A percentile compares a stretch with the other conserved stretches of the same genome.
These are phyloP conservation scores for Epichloe coenophiala DNA, from an alignment of 2,329 filamentous ascomycete genomes.

Conservation along the genomic window DNA sequence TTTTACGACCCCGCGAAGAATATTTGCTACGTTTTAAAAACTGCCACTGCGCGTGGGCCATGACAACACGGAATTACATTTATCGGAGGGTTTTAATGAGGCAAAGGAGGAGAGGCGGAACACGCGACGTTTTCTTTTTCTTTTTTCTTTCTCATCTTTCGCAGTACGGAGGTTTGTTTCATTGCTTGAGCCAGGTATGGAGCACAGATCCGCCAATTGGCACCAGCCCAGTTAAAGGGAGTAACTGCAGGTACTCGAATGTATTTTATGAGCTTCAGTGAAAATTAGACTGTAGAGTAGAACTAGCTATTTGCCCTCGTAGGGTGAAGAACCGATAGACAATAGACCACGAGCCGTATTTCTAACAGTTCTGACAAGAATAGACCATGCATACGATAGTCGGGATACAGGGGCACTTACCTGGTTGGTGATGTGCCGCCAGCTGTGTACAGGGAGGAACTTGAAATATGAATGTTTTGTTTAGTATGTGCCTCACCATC, in stretches of 20 bases:
- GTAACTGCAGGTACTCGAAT: background rate
- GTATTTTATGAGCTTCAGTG: conserved; percentile 6
- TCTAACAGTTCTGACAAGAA: background rate
- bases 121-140: background rate
- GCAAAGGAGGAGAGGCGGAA: background rate
- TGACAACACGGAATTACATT: conserved; percentile 1
- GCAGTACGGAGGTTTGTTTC: background rate
- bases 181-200: conserved; percentile 1
- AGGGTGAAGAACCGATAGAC: conserved; percentile 6
- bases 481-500: conserved; percentile 64
- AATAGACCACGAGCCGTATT: conserved; percentile 7
- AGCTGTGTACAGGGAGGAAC: too few species aligned
- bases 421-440: too few species aligned
- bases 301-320: conserved; percentile 6
- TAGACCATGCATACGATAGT: too few species aligned
- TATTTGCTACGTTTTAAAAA: background rate
- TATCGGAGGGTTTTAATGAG: conserved; percentile 1
- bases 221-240: background rate
- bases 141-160: conserved; percentile 2
- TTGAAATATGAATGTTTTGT: background rate
- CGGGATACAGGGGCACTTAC: background rate
- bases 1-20: background rate
- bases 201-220: background rate
- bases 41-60: background rate
- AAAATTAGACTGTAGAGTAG: conserved; percentile 6